A percentile compares a stretch with the other conserved stretches of the same genome.
These are phyloP conservation scores for Aspergillus sp. DNA, from an alignment of 2,329 filamentous ascomycete genomes.

Conservation along the genomic window DNA sequence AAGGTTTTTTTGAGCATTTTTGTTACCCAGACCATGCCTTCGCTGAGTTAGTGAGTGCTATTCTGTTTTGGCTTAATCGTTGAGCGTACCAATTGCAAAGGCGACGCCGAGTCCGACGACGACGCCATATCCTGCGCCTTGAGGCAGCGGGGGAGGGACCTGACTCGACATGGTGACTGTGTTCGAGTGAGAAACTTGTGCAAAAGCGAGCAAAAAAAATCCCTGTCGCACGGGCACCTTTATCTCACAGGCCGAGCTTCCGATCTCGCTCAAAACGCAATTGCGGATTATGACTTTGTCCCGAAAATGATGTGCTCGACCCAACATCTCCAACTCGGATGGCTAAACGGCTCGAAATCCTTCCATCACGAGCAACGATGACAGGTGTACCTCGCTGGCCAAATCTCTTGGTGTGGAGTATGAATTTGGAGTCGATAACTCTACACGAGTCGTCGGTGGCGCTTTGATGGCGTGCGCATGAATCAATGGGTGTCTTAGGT, in stretches of 20 bases:
- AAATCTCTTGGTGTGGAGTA: neutral
- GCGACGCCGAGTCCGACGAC: constrained; percentile 7
- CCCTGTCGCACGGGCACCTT: neutral
- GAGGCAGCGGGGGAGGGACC: constrained; percentile 2
- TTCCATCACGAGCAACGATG: neutral
- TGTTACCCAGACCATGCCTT: constrained; percentile 3
- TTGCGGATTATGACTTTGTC: neutral
- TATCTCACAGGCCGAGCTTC: neutral
- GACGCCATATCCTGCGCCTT: constrained; percentile 12
- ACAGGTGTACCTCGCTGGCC: neutral
- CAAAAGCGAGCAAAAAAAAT: too few relatives aligned
- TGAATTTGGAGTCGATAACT: neutral
- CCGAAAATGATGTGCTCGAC: neutral
- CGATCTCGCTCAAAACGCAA: neutral
- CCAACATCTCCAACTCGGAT: neutral
- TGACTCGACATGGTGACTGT: neutral
- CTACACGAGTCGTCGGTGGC: neutral
- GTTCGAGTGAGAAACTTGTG: neutral
- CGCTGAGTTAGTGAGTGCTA: neutral
- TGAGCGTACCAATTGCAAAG: constrained; percentile 9
- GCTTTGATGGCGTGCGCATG: neutral
- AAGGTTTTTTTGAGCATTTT: constrained; percentile 1
- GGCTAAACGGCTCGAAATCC: neutral
- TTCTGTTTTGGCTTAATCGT: too few relatives aligned
- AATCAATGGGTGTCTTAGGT: neutral